Percentiles rank a stretch among this genome's conserved stretches.
Evolutionary conservation across 1,284 basidiomycete species (phyloP).

Genomic region (Sporisorium exsertum): DNA sequence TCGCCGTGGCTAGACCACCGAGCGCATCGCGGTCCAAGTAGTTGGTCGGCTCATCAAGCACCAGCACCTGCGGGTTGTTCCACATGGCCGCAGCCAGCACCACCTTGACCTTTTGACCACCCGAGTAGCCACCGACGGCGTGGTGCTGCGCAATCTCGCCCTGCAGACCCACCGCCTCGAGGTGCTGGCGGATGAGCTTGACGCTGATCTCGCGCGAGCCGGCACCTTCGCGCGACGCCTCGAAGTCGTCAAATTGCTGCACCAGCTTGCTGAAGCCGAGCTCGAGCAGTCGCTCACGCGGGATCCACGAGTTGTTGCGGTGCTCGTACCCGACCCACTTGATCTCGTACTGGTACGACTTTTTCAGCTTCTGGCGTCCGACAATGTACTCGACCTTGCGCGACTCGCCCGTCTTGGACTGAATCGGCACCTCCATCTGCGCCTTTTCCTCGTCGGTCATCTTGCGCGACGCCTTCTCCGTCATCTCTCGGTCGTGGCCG

Average conservation of each 20-base stretch:
- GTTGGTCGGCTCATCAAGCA: slow-evolving; percentile 83
- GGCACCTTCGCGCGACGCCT: slow-evolving; percentile 79
- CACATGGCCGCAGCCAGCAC: slow-evolving; percentile 69
- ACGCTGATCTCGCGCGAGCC: slow-evolving; percentile 77
- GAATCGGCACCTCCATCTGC: slow-evolving; percentile 86
- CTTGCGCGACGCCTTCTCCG: slow-evolving; percentile 89
- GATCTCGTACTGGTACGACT: slow-evolving; percentile 90
- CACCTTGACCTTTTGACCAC: slow-evolving; percentile 93
- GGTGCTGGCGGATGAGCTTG: slow-evolving; percentile 68
- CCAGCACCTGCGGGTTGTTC: slow-evolving; percentile 68
- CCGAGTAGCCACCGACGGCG: slow-evolving; percentile 65
- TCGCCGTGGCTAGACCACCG: slow-evolving; percentile 93
- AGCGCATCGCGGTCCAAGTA: slow-evolving; percentile 78
- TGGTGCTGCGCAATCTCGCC: slow-evolving; percentile 71
- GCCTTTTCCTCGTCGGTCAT: slow-evolving; percentile 88
- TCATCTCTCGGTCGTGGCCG: slow-evolving; percentile 93
- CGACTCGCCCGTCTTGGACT: slow-evolving; percentile 89
- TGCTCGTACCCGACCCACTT: slow-evolving; percentile 97
- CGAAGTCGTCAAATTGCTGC: slow-evolving; percentile 95
- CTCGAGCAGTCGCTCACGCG: slow-evolving; percentile 86
- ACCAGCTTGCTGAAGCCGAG: slow-evolving; percentile 93
- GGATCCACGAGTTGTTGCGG: slow-evolving; percentile 92
- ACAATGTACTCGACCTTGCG: slow-evolving; percentile 90
- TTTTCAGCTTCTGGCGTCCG: slow-evolving; percentile 97
- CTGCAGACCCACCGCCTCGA: slow-evolving; percentile 85